Base-by-base conservation (phyloP, 225 moss, liverwort and hornwort species). In the Pleurozium schreberi region DNA sequence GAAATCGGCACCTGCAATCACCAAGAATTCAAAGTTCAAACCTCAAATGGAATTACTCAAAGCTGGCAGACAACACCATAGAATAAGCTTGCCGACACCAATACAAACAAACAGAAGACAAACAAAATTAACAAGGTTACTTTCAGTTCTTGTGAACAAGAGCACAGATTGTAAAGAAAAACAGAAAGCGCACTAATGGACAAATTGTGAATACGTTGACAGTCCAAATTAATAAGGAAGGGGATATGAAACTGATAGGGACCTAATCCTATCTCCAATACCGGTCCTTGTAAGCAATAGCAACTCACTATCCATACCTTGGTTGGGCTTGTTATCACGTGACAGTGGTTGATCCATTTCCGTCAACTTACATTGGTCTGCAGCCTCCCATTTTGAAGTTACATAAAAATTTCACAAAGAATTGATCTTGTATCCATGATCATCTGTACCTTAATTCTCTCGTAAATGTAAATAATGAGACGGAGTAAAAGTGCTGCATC, bases 361-460 rank as follows among this genome's bases (percentile, higher is more conserved):
- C 12, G 80, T 40, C 31, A 0, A 20, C 18, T 50, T 26, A 50
- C 0, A 64, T 25, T 65, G 50, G 20, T 28, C 52, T 50, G 52
- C 53, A 53, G 4, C 67, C n/a, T 84, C 30, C 83, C 30, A 84
- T 19, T 27, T 84, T 68, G 53, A 67, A 84, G 6, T 67, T 28
- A 27, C 19, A 53, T 67, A 40, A 30, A 5, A 67, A 30, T 30
- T n/a, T 67, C 5, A n/a, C 18, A 50, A 66, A 18, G 23, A 65
- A 65, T 13, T 18, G 52, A 52, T 52, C 18, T 66, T n/a, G n/a
- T n/a, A n/a, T n/a, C 98, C 98, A 98, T 97, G 30, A 98, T 98
- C 97, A 98, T 97, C 91, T 98, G 97, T 20, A 98, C 98, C 98
- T 98, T 94, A 53, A 91, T 67, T 64, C 64, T 49, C 83, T 87